Evolutionary conservation across 441 rosid genomes (phyloP), one percentile per base, ranked within the genome.

Genomic region (Euphorbia celastroides): DNA sequence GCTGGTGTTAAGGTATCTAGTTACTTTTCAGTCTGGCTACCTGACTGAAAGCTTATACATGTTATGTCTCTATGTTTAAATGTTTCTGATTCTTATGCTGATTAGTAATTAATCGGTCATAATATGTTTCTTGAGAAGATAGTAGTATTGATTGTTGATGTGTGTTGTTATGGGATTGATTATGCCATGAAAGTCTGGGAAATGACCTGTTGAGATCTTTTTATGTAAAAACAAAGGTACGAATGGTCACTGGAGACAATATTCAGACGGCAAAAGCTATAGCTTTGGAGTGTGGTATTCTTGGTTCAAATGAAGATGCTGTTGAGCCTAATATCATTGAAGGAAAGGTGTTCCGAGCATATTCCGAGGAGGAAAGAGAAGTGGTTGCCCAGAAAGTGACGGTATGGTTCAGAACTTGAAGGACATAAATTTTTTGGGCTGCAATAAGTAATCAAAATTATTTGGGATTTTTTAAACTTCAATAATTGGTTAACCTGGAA

Each of bases 241-340:
- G 99, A 48, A 94, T 90, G 98, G 87, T 94, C 64, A 94, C 99
- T 65, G 99, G 99, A 67, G 99, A 94, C 82, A 94, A 94, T 77
- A 62, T 85, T 73, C 87, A 82, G 72, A 94, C 97, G 72, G 98
- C 99, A 6, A 90, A 78, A 83, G 97, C 99, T 72, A 88, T 94
- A 81, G 99, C 99, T 68, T 63, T 89, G 77, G 98, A 94, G 71
- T 92, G 99, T 67, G 98, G 99, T 55, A 94, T 94, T 74, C 68
- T 94, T 57, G 64, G 44, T 42, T 78, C 88, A 63, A 82, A 75
- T 69, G 80, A 79, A 58, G 88, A 87, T 61, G 89, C 93, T 60
- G 75, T 81, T 16, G 88, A 82, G 61, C 92, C 92, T 50, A 68
- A 75, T 81, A 68, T 89, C 65, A 94, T 94, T 60, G 99, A 94